phyloP scores from a whole-genome alignment of 495 filamentous ascomycete species.

The Neurospora sp. region DNA sequence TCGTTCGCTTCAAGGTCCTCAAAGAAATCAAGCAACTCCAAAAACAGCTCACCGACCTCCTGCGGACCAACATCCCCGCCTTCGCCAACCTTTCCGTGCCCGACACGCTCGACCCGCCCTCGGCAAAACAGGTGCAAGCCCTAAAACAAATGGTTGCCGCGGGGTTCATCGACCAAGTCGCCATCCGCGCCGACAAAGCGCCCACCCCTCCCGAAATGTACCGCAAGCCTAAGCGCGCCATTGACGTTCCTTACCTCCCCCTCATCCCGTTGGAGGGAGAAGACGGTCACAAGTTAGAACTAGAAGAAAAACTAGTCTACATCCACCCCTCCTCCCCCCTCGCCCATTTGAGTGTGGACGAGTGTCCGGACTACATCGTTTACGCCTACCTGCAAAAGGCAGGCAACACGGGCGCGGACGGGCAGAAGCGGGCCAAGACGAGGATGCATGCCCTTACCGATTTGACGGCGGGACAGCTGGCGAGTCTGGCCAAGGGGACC shows the following conservation, averaged over 20 bases:
- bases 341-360: conserved; percentile 54
- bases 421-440: conserved; percentile 56
- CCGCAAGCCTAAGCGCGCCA: conserved; percentile 66
- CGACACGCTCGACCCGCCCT: conserved; percentile 57
- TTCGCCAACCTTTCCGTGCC: conserved; percentile 48
- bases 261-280: conserved; percentile 58
- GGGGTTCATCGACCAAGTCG: conserved; percentile 91
- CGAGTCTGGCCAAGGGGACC: conserved; percentile 72
- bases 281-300: conserved; percentile 22
- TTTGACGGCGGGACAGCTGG: conserved; percentile 64
- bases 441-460: conserved; percentile 82
- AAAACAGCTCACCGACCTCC: conserved; percentile 68
- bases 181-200: conserved; percentile 80
- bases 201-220: conserved; percentile 60
- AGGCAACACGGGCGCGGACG: conserved; percentile 34
- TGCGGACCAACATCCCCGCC: conserved; percentile 62
- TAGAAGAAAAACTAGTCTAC: conserved; percentile 51
- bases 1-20: conserved; percentile 75
- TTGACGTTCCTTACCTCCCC: conserved; percentile 84
- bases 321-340: conserved; percentile 78
- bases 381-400: conserved; percentile 78
- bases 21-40: conserved; percentile 78
- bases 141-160: conserved; percentile 86
- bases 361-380: conserved; percentile 73
- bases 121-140: conserved; percentile 60